Evolutionary conservation across 1,284 basidiomycete species (phyloP).

Genomic region (Fomitopsis pinicola): DNA sequence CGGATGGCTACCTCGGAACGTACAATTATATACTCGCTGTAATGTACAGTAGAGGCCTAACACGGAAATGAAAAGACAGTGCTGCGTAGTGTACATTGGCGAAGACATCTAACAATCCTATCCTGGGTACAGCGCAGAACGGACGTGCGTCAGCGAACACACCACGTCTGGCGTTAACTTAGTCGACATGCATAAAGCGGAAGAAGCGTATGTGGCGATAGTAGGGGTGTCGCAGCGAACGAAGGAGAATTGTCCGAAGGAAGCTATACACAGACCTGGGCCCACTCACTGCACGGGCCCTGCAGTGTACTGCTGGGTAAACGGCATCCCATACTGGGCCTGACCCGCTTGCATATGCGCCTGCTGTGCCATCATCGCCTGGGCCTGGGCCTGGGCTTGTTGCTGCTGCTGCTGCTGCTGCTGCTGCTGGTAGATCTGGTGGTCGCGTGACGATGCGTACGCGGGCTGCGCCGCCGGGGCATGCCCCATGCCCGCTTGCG

Average conservation of each 20-base stretch:
- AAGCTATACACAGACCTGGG: background rate
- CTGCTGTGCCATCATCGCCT: constrained; percentile 25
- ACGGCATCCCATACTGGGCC: constrained; percentile 20
- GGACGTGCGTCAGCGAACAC: background rate
- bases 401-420: constrained; percentile 22
- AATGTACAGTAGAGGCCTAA: background rate
- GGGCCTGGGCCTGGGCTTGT: constrained; percentile 30
- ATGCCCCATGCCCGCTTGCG: constrained; percentile 15
- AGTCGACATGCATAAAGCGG: background rate
- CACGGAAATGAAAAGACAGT: background rate
- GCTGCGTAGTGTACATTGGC: background rate
- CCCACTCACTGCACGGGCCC: constrained; percentile 1
- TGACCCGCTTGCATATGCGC: constrained; percentile 29
- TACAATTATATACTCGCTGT: background rate
- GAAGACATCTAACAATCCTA: background rate
- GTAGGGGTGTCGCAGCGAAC: background rate
- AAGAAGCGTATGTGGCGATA: background rate
- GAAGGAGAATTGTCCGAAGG: background rate
- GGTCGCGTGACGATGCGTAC: constrained; percentile 1
- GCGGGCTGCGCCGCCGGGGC: background rate
- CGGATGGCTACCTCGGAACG: background rate
- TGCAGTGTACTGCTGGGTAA: constrained; percentile 20
- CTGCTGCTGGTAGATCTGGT: constrained; percentile 6
- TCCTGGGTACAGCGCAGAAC: background rate
- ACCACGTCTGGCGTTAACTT: background rate